phyloP scores from a whole-genome alignment of 768 basidiomycete species.

The Coprinellus micaceus region DNA sequence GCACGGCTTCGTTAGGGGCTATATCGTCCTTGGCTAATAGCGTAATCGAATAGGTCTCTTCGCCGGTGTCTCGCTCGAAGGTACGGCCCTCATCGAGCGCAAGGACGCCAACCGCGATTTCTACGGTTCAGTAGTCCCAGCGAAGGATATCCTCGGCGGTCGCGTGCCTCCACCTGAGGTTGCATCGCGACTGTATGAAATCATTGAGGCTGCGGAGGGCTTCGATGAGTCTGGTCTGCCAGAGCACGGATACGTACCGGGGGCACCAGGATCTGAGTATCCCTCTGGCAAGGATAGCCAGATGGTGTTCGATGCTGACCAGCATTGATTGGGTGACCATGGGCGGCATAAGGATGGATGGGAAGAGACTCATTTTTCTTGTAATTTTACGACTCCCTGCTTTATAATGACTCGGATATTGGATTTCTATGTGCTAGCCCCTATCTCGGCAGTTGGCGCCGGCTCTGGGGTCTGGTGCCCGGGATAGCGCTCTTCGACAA shows the following conservation, averaged over 20 bases:
- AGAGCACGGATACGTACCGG: slow-evolving; percentile 76
- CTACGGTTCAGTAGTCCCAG: slow-evolving; percentile 88
- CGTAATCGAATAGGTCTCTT: slow-evolving; percentile 64
- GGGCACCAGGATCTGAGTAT: slow-evolving; percentile 48
- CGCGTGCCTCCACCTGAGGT: slow-evolving; percentile 97
- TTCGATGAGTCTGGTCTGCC: slow-evolving; percentile 84
- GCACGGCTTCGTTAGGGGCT: too few relatives aligned
- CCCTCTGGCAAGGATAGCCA: slow-evolving; percentile 34
- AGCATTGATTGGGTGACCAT: slow-evolving; percentile 1
- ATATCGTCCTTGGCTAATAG: neutral
- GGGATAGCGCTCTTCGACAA: too few relatives aligned
- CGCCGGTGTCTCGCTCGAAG: slow-evolving; percentile 91
- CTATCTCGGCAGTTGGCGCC: neutral
- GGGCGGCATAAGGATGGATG: slow-evolving; percentile 29
- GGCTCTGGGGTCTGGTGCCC: too few relatives aligned
- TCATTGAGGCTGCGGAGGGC: slow-evolving; percentile 95
- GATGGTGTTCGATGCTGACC: slow-evolving; percentile 77
- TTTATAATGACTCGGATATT: neutral
- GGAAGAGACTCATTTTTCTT: neutral
- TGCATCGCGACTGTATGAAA: slow-evolving; percentile 86
- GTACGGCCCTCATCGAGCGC: slow-evolving; percentile 89
- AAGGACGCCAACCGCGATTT: slow-evolving; percentile 97
- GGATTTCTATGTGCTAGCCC: neutral
- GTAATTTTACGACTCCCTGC: too few relatives aligned
- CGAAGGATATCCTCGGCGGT: slow-evolving; percentile 87